Evolutionary conservation across 108 stramenopile genomes (phyloP), one percentile per base, ranked within the genome.

Genomic region (Fistulifera solaris): DNA sequence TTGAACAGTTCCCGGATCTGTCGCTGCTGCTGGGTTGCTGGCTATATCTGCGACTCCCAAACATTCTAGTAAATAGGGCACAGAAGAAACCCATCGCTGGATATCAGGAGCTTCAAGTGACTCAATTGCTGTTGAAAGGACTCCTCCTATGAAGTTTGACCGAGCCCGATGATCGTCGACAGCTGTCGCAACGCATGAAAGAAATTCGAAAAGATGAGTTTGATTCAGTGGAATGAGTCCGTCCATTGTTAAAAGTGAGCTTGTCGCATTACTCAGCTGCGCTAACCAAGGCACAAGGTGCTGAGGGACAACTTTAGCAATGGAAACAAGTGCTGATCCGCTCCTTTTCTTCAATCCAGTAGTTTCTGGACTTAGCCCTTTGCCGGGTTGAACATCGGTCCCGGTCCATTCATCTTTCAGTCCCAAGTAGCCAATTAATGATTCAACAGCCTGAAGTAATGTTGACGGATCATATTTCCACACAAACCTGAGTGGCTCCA

Each of bases 161-260:
- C 87, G 54, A 47, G 73, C 73, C 13, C 57, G 56, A 1, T 83
- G 83, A 60, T 93, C 86, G 22, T 87, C 78, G 13, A 89, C 87
- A 18, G 84, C 85, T 21, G 79, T 81, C 19, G 87, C 87, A 14
- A 93, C 84, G 65, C 83, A 82, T 10, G 82, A 76, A 18, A 93
- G 64, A 54, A 93, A 93, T 55, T 93, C 92, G 48, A 81, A 85
- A 3, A 93, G 65, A 56, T 93, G 87, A 83, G 89, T 93, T 53
- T 79, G 71, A 56, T 88, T 87, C 11, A 74, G 59, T 16, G 85
- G 84, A 23, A 77, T 66, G n/a, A 89, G 64, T 2, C 67, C 75
- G 57, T 62, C 63, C 5, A 73, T 76, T 4, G 83, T 61, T 31
- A 93, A 63, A 15, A 85, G 65, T 13, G 71, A 47, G 16, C 75